Conservation (phyloP, 495 filamentous ascomycete genomes). For the Talaromyces trachyspermus region DNA sequence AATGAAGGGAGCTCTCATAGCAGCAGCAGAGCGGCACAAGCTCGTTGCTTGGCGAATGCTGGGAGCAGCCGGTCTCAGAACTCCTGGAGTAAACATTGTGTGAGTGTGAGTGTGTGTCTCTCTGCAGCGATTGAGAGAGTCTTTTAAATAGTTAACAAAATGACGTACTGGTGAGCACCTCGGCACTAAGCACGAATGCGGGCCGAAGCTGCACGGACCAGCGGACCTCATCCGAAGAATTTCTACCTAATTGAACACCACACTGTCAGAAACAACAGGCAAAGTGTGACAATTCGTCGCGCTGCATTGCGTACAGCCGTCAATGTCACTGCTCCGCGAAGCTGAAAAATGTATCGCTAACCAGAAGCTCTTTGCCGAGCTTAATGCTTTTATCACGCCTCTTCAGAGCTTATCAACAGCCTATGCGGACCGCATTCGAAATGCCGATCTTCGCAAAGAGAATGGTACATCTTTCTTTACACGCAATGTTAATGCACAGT, state of each 20-base stretch:
- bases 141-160: background rate
- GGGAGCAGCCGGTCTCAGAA: background rate
- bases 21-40: background rate
- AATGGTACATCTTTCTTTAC: conserved; percentile 20
- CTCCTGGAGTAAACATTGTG: conserved; percentile 3
- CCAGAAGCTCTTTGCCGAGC: conserved; percentile 26
- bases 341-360: conserved; percentile 43
- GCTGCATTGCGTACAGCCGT: conserved; percentile 8
- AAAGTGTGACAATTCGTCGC: conserved; percentile 3
- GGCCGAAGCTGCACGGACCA: too few species aligned
- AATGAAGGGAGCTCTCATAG: conserved; percentile 2
- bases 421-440: conserved; percentile 28
- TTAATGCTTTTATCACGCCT: conserved; percentile 42
- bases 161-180: conserved; percentile 1
- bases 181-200: background rate
- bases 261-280: background rate
- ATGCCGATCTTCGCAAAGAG: conserved; percentile 33
- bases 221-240: conserved; percentile 3
- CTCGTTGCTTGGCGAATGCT: background rate
- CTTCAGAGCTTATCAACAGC: conserved; percentile 23
- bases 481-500: too few species aligned
- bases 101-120: background rate
- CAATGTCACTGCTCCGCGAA: conserved; percentile 43
- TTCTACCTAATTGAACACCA: too few species aligned
- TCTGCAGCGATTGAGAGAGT: background rate